These are phyloP conservation scores for Isoetes taiwanensis DNA, from an alignment of 75 land plant genomes.

Conservation along the genomic window DNA sequence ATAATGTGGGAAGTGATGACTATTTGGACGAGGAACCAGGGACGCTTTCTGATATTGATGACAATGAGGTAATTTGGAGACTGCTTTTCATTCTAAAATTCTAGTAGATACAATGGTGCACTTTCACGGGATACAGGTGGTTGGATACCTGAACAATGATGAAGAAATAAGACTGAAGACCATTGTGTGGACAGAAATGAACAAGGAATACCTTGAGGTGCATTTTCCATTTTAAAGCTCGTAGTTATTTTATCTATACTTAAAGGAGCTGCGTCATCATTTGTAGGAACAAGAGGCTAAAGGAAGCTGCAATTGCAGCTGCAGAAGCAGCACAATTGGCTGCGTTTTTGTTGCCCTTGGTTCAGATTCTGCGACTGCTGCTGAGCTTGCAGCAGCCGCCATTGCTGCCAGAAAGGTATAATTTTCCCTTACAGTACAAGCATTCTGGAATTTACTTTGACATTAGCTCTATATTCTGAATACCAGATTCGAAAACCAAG, in stretches of 20 bases:
- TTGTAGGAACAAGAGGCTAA: conserved; percentile 77
- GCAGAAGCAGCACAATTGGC: conserved; percentile 43
- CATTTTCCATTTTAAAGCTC: background rate
- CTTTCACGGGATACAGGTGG: conserved; percentile 42
- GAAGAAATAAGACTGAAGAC: conserved; percentile 72
- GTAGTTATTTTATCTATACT: background rate
- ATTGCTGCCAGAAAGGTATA: conserved; percentile 28
- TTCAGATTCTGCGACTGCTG: conserved; percentile 41
- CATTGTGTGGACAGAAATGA: conserved; percentile 90
- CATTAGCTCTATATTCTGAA: background rate
- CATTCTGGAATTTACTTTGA: background rate
- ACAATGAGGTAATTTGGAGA: conserved; percentile 87
- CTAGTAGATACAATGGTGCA: background rate
- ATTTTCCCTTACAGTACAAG: background rate
- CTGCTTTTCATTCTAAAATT: too few species aligned
- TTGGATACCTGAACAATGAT: conserved; percentile 64
- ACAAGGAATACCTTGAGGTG: conserved; percentile 86
- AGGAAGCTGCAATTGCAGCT: conserved; percentile 76
- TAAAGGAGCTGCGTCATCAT: background rate
- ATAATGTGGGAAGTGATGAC: conserved; percentile 8
- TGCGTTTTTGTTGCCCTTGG: conserved; percentile 26
- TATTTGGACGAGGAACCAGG: conserved; percentile 34
- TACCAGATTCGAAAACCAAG: conserved; percentile 47
- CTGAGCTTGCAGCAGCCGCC: conserved; percentile 57
- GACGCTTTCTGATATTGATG: conserved; percentile 80